phyloP scores from a whole-genome alignment of 2,329 filamentous ascomycete genomes.

The Exophiala calicioides region DNA sequence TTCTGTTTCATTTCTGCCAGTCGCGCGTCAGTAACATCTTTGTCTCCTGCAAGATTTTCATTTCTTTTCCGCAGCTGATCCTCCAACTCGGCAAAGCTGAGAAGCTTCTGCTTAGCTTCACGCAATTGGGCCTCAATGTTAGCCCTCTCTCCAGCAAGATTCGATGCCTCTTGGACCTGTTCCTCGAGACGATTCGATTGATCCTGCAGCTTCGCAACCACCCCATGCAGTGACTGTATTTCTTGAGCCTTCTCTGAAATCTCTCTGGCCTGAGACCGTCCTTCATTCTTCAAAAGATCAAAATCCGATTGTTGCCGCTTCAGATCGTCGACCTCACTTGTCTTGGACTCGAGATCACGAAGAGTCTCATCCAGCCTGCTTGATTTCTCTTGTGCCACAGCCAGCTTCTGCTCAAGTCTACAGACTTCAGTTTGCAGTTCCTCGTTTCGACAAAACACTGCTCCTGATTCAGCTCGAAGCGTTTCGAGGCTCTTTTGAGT shows the following conservation, averaged over 20 bases:
- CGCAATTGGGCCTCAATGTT: too few species aligned
- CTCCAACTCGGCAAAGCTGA: too few species aligned
- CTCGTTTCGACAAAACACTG: neutral
- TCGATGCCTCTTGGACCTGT: neutral
- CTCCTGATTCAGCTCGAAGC: neutral
- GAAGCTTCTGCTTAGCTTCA: too few species aligned
- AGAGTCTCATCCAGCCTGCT: constrained; percentile 1
- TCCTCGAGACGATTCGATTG: constrained; percentile 1
- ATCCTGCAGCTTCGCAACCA: neutral
- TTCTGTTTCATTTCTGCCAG: neutral
- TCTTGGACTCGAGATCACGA: neutral
- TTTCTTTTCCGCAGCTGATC: too few species aligned
- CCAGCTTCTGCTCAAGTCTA: constrained; percentile 4
- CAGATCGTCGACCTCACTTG: constrained; percentile 2
- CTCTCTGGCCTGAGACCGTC: constrained; percentile 2
- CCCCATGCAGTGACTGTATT: neutral
- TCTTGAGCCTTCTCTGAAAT: constrained; percentile 2
- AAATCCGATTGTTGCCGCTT: neutral
- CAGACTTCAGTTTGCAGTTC: constrained; percentile 2
- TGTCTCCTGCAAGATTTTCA: neutral
- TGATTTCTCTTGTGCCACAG: neutral
- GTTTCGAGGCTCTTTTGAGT: constrained; percentile 1
- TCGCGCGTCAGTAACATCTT: neutral
- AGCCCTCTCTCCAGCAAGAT: neutral
- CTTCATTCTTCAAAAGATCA: constrained; percentile 9